These are phyloP conservation scores for Paraphoma chrysanthemicola DNA, from an alignment of 2,329 filamentous ascomycete genomes.

Conservation along the genomic window DNA sequence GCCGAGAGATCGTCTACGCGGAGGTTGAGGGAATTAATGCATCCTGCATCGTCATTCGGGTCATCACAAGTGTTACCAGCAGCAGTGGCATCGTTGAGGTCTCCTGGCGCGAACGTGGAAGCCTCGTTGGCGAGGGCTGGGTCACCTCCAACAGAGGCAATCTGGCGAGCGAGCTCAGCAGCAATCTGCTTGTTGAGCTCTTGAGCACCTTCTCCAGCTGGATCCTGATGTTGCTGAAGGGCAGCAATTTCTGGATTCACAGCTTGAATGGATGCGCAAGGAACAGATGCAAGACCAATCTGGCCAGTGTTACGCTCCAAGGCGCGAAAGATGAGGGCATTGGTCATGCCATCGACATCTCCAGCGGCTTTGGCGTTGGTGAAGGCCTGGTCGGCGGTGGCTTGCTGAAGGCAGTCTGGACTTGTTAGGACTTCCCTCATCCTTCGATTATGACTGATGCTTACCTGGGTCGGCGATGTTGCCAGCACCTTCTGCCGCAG, in stretches of 20 bases:
- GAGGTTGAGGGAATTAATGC: slow-evolving; percentile 62
- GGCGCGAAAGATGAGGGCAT: slow-evolving; percentile 60
- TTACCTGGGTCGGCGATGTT: slow-evolving; percentile 55
- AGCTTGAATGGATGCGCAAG: slow-evolving; percentile 63
- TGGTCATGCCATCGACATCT: slow-evolving; percentile 62
- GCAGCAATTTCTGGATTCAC: slow-evolving; percentile 71
- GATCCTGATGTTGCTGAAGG: slow-evolving; percentile 71
- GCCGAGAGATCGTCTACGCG: slow-evolving; percentile 62
- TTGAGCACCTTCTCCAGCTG: slow-evolving; percentile 64
- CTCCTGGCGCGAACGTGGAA: slow-evolving; percentile 69
- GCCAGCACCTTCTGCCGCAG: slow-evolving; percentile 58
- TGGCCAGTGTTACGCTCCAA: slow-evolving; percentile 67
- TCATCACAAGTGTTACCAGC: slow-evolving; percentile 62
- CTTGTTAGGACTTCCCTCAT: not conserved
- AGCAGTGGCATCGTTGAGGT: slow-evolving; percentile 59
- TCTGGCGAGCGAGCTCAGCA: slow-evolving; percentile 65
- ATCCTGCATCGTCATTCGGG: slow-evolving; percentile 57
- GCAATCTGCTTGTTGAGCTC: slow-evolving; percentile 67
- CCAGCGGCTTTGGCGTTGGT: slow-evolving; percentile 63
- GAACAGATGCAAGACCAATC: slow-evolving; percentile 64
- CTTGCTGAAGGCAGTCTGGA: slow-evolving; percentile 65
- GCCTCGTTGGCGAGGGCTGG: slow-evolving; percentile 66
- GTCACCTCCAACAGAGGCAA: slow-evolving; percentile 68
- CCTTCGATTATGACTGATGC: not conserved
- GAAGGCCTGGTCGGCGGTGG: slow-evolving; percentile 65